Conservation (phyloP, 257 asterid genomes). For the Leonotis leonurus region DNA sequence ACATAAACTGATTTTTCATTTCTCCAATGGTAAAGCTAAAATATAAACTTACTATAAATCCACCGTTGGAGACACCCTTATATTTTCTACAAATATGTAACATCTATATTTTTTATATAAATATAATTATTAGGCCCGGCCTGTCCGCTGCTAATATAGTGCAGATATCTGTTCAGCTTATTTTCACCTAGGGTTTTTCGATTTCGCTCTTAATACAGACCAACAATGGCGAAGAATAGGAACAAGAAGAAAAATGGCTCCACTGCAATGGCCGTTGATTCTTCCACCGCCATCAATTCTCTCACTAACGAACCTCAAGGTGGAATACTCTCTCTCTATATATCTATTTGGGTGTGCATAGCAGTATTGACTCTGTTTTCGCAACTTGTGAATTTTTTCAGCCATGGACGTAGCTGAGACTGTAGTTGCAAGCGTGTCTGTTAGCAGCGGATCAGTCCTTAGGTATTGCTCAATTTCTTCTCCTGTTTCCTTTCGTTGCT, state of each 20-base stretch:
- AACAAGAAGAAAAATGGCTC: conserved; percentile 8
- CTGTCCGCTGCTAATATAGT: no score
- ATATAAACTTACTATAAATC: no score
- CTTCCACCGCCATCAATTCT: neutral
- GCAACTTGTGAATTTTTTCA: neutral
- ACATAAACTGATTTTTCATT: no score
- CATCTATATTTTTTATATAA: no score
- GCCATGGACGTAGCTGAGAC: conserved; percentile 11
- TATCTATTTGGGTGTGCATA: neutral
- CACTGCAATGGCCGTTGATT: conserved; percentile 1
- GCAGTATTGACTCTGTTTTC: neutral
- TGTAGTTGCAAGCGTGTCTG: neutral
- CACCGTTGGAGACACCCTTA: no score
- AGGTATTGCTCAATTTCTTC: conserved; percentile 2
- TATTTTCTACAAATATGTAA: no score
- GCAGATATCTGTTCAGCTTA: no score
- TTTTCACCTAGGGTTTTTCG: neutral
- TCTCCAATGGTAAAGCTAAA: no score
- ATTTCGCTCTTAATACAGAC: neutral
- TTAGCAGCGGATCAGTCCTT: neutral
- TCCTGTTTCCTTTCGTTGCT: neutral
- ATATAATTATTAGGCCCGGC: no score
- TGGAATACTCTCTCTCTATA: neutral
- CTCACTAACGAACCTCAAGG: neutral
- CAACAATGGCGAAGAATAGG: conserved; percentile 6